These are phyloP conservation scores for Tirmania nivea DNA, from an alignment of 495 filamentous ascomycete genomes.

Conservation along the genomic window DNA sequence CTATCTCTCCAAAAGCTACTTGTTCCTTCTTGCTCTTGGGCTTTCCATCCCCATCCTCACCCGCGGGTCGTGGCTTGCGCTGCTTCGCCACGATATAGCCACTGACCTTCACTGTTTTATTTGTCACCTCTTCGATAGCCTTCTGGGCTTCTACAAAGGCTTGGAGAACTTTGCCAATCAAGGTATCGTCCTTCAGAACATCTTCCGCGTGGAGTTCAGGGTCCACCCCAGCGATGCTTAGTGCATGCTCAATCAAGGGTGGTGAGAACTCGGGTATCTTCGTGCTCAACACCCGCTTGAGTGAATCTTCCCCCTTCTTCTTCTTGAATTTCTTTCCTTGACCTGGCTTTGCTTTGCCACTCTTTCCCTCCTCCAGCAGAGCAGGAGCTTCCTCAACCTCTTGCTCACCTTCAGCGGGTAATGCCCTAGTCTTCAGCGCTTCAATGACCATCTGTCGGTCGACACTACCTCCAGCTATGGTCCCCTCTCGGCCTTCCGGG, in stretches of 20 bases:
- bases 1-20: slow-evolving; percentile 3
- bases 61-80: slow-evolving; percentile 14
- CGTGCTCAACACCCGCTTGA: slow-evolving; percentile 58
- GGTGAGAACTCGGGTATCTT: slow-evolving; percentile 75
- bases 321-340: slow-evolving; percentile 46
- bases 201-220: slow-evolving; percentile 38
- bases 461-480: slow-evolving; percentile 28
- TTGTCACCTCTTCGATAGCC: slow-evolving; percentile 39
- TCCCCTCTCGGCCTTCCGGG: slow-evolving; percentile 58
- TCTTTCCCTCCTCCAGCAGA: neutral
- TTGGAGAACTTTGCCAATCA: slow-evolving; percentile 39
- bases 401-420: slow-evolving; percentile 25
- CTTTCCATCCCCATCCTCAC: slow-evolving; percentile 1
- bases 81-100: slow-evolving; percentile 82
- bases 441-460: slow-evolving; percentile 45
- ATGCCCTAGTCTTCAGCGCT: slow-evolving; percentile 44
- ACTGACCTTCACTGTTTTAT: slow-evolving; percentile 29
- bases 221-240: slow-evolving; percentile 47
- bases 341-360: slow-evolving; percentile 5
- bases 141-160: slow-evolving; percentile 46
- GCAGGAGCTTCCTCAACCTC: slow-evolving; percentile 13
- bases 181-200: slow-evolving; percentile 40
- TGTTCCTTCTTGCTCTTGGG: slow-evolving; percentile 1
- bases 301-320: slow-evolving; percentile 47
- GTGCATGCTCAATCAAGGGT: slow-evolving; percentile 64